These are phyloP conservation scores for Trichosporon sp. DNA, from an alignment of 1,284 basidiomycete genomes.

Conservation along the genomic window DNA sequence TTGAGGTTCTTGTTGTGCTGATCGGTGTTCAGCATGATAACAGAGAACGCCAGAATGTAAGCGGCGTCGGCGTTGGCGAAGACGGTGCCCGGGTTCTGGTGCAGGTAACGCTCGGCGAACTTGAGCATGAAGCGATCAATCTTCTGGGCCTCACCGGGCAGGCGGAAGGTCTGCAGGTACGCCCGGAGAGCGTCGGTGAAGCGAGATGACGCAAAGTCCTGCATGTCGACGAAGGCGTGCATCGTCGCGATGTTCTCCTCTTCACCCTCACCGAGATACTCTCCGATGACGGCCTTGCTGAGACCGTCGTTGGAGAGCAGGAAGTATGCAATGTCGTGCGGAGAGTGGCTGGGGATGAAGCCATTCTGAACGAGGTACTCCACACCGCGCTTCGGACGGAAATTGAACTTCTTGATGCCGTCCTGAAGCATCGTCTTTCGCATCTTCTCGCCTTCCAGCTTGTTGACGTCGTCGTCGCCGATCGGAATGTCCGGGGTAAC, in stretches of 20 bases:
- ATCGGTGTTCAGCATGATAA: conserved; percentile 93
- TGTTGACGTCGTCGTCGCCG: conserved; percentile 73
- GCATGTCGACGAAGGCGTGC: conserved; percentile 90
- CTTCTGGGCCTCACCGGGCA: conserved; percentile 94
- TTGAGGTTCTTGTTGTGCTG: conserved; percentile 91
- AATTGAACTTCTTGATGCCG: conserved; percentile 97
- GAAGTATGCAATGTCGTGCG: conserved; percentile 81
- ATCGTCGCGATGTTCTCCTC: conserved; percentile 82
- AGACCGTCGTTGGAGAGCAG: conserved; percentile 86
- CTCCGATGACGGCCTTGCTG: conserved; percentile 93
- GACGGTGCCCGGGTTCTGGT: conserved; percentile 69
- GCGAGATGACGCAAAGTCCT: conserved; percentile 72
- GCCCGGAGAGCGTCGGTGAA: conserved; percentile 84
- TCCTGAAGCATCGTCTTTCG: conserved; percentile 94
- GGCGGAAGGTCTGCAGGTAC: conserved; percentile 87
- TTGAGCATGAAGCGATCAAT: conserved; percentile 99
- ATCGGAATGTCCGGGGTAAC: conserved; percentile 63
- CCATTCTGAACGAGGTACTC: conserved; percentile 83
- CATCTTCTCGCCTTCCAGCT: conserved; percentile 94
- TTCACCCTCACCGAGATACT: conserved; percentile 93
- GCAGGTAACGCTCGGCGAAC: conserved; percentile 91
- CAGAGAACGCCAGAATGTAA: conserved; percentile 88
- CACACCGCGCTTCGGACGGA: conserved; percentile 93
- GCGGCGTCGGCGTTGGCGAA: conserved; percentile 81
- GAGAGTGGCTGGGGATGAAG: conserved; percentile 72